A percentile compares a stretch with the other conserved stretches of the same genome.
phyloP scores from a whole-genome alignment of 345 rosid genomes.

The Ricinus communis region DNA sequence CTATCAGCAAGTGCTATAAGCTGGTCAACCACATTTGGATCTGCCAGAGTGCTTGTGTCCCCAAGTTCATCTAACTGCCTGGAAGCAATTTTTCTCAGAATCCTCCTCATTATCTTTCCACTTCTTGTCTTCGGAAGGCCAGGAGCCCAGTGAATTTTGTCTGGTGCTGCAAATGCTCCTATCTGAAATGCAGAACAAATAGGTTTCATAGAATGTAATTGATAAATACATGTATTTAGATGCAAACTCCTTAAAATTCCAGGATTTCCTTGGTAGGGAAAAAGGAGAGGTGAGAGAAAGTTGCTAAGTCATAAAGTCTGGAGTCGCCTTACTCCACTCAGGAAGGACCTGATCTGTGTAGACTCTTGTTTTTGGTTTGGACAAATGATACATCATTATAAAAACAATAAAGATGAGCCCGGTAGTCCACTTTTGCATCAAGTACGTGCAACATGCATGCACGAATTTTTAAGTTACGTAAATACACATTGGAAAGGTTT shows the following conservation, averaged over 20 bases:
- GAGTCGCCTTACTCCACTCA: background rate
- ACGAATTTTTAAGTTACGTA: background rate
- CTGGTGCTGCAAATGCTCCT: slow-evolving; percentile 97
- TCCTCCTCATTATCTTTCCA: slow-evolving; percentile 97
- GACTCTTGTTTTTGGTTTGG: background rate
- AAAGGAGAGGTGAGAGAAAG: background rate
- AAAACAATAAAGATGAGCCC: background rate
- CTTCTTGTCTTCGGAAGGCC: slow-evolving; percentile 96
- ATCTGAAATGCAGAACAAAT: slow-evolving; percentile 44
- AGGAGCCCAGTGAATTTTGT: slow-evolving; percentile 93
- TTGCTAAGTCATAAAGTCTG: background rate
- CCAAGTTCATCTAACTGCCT: slow-evolving; percentile 85
- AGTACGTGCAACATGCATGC: background rate
- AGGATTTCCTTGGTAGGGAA: background rate
- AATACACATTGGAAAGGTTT: too few species aligned
- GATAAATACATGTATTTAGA: background rate
- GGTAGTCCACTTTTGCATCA: background rate
- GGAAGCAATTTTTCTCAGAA: slow-evolving; percentile 88
- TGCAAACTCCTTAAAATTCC: background rate
- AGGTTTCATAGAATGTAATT: slow-evolving; percentile 1
- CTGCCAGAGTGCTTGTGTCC: slow-evolving; percentile 93
- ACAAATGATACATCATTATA: background rate
- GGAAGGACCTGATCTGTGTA: background rate
- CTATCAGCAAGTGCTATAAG: slow-evolving; percentile 70
- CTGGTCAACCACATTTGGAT: slow-evolving; percentile 75